Percentiles rank a stretch among this genome's conserved stretches.
These are phyloP conservation scores for Trichophyton mentagrophytes DNA, from an alignment of 2,329 filamentous ascomycete genomes.

Conservation along the genomic window DNA sequence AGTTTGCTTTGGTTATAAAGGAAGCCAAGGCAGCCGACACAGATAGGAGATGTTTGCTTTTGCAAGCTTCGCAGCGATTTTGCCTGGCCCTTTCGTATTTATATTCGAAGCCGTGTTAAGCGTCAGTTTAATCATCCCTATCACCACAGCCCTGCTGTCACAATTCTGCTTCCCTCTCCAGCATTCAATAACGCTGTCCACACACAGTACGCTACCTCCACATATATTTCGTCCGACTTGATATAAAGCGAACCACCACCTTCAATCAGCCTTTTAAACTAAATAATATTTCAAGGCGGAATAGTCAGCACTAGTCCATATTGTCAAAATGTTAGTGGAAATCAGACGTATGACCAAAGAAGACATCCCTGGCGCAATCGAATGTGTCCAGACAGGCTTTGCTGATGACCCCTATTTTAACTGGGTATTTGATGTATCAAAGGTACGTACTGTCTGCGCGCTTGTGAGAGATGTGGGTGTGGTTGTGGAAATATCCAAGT, in stretches of 20 bases:
- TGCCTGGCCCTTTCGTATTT: neutral
- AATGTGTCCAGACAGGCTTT: conserved; percentile 55
- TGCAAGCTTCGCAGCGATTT: neutral
- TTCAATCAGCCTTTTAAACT: neutral
- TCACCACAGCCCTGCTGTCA: neutral
- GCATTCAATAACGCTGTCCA: neutral
- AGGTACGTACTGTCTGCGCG: conserved; percentile 30
- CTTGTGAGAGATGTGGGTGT: neutral
- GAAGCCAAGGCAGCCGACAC: neutral
- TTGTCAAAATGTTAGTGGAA: conserved; percentile 37
- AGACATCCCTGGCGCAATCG: conserved; percentile 52
- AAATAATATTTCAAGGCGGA: neutral
- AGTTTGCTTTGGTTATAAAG: neutral
- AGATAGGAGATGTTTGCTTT: neutral
- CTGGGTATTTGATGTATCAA: conserved; percentile 51
- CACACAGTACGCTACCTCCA: neutral
- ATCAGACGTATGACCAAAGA: conserved; percentile 43
- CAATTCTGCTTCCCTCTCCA: neutral
- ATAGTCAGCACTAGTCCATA: neutral
- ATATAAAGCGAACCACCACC: neutral
- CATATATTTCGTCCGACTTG: neutral
- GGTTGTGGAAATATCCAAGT: neutral
- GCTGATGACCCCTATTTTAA: conserved; percentile 53
- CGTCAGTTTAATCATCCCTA: neutral
- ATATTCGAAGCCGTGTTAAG: neutral